phyloP scores from a whole-genome alignment of 352 stramenopile genomes.

The Elongisporangium prolatum region DNA sequence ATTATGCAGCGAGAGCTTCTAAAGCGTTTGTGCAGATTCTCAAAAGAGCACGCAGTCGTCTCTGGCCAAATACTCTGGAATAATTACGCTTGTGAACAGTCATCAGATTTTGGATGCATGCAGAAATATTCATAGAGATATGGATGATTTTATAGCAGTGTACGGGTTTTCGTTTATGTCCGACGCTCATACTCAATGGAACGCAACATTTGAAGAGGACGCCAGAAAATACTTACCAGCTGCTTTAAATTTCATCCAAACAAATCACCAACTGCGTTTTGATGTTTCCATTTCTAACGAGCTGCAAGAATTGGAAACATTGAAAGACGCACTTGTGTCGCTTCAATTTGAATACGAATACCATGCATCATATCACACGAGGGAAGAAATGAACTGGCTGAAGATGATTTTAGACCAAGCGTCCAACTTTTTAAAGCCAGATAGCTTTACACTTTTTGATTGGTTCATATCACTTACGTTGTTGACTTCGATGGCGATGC shows the following conservation, averaged over 20 bases:
- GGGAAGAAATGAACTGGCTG: slow-evolving; percentile 5
- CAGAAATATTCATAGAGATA: not conserved
- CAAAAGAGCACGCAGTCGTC: not conserved
- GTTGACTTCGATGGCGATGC: too few species aligned
- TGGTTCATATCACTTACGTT: slow-evolving; percentile 22
- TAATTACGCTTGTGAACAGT: not conserved
- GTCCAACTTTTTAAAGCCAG: slow-evolving; percentile 1
- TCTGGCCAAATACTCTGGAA: not conserved
- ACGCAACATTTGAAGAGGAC: not conserved
- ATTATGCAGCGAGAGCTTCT: not conserved
- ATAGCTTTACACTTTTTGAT: slow-evolving; percentile 1
- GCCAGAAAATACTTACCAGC: not conserved
- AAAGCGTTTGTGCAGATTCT: not conserved
- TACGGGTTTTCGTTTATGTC: not conserved
- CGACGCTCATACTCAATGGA: not conserved
- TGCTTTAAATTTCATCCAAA: not conserved
- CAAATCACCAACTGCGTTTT: not conserved
- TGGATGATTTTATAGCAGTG: not conserved
- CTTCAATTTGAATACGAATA: slow-evolving; percentile 11
- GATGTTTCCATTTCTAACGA: too few species aligned
- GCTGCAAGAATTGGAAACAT: not conserved
- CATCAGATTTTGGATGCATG: not conserved
- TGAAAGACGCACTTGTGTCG: slow-evolving; percentile 8
- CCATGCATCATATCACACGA: slow-evolving; percentile 7
- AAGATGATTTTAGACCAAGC: slow-evolving; percentile 3